Evolutionary conservation across 495 filamentous ascomycete genomes (phyloP).

Genomic region (Penicillium psychrofluorescens): DNA sequence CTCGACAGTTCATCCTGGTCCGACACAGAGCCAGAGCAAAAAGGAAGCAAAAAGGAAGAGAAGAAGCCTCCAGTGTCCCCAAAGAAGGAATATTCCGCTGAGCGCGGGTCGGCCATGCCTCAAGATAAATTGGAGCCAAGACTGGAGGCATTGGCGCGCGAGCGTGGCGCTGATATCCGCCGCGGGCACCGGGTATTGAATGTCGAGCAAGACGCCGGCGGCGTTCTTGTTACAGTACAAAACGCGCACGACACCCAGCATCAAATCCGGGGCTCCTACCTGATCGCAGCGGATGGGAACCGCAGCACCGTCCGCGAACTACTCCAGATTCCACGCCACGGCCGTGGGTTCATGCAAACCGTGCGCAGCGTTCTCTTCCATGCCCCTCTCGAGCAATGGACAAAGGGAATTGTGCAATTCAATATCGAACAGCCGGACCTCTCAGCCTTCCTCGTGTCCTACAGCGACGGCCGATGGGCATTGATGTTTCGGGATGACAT

Average conservation of each 20-base stretch:
- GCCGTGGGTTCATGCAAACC: conserved; percentile 25
- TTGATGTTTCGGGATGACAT: conserved; percentile 21
- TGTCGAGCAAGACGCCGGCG: conserved; percentile 12
- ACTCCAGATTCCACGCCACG: conserved; percentile 19
- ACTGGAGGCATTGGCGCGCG: conserved; percentile 15
- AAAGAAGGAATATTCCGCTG: conserved; percentile 11
- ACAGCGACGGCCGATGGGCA: conserved; percentile 22
- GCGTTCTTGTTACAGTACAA: conserved; percentile 9
- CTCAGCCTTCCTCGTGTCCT: conserved; percentile 17
- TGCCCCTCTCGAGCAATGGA: conserved; percentile 17
- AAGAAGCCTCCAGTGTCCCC: background rate
- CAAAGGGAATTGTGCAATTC: conserved; percentile 16
- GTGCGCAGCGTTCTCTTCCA: conserved; percentile 34
- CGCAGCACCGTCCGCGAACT: conserved; percentile 20
- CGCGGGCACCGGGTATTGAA: conserved; percentile 6
- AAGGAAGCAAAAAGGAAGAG: background rate
- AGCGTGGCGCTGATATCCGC: conserved; percentile 24
- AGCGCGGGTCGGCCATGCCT: conserved; percentile 14
- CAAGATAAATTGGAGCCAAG: conserved; percentile 25
- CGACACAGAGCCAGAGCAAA: conserved; percentile 8
- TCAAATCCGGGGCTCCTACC: conserved; percentile 15
- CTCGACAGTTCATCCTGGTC: conserved; percentile 18
- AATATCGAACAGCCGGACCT: conserved; percentile 13
- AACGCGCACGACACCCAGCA: conserved; percentile 2
- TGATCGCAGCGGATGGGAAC: conserved; percentile 27